Base-by-base conservation (phyloP, 768 basidiomycete species). In the Lentinula sp. region DNA sequence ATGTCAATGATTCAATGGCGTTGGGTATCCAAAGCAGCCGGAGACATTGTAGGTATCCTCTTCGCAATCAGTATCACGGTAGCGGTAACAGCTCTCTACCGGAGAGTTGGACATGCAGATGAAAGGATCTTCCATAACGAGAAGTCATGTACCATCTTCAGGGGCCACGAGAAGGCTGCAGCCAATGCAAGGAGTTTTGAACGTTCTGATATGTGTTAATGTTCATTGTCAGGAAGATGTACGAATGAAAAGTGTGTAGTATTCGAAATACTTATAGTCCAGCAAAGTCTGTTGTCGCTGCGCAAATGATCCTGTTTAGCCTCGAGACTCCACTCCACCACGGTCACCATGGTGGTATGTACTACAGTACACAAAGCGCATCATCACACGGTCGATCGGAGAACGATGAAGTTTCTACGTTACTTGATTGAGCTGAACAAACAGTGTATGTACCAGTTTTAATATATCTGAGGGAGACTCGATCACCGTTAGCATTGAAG, bases 21-120 rank as follows among this genome's bases (percentile, higher is more conserved):
- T n/a, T 35, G 16, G 48, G 35, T 7, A n/a, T 59, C 16, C 56
- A 43, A 11, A 57, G 21, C 43, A 39, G 48, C 13, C 40, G 58
- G 32, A 59, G 58, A 39, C 58, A 59, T 35, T 59, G 58, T 46
- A 32, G 58, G 16, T 59, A 45, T 50, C 58, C 58, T 15, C 21
- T 35, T 35, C 40, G 58, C 8, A 59, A 49, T 46, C 45, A 23
- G 9, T 59, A 49, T 21, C n/a, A 28, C 35, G 58, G 58, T 10
- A 37, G 10, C 9, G 58, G 46, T 5, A 28, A 59, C 21, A 28
- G 28, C 15, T 34, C 58, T 8, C 35, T 35, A 37, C 48, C 58
- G n/a, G 48, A 49, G n/a, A 50, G 35, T 37, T 59, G 58, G 58
- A 18, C 23, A 35, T 59, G 58, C 50, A 46, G 13, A 37, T 59